Evolutionary conservation across 2,329 filamentous ascomycete species (phyloP).

Genomic region (Microsporum audouinii): DNA sequence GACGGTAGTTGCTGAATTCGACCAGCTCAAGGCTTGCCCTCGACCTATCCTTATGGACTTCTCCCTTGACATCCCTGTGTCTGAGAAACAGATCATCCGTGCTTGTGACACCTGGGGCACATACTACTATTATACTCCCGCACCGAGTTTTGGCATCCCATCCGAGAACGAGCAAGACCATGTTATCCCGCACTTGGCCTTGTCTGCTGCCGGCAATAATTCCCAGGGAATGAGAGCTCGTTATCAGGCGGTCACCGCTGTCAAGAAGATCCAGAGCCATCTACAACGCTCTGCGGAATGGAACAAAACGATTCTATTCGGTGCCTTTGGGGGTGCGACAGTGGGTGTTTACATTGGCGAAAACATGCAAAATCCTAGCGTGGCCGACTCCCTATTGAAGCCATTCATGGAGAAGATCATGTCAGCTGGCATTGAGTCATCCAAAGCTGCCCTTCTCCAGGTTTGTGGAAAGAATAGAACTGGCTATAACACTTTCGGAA

Average conservation of each 20-base stretch:
- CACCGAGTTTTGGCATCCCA: not conserved
- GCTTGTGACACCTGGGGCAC: not conserved
- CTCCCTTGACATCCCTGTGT: not conserved
- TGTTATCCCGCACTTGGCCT: not conserved
- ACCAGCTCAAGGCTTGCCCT: not conserved
- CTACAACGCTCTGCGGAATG: not conserved
- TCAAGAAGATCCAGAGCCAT: not conserved
- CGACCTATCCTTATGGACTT: not conserved
- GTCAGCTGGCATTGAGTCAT: not conserved
- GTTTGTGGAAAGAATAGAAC: not conserved
- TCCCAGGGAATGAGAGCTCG: not conserved
- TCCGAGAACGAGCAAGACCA: not conserved
- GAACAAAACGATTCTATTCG: not conserved
- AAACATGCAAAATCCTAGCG: not conserved
- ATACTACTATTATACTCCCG: not conserved
- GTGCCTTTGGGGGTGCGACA: not conserved
- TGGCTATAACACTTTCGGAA: not conserved
- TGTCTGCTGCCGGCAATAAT: not conserved
- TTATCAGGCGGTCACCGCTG: not conserved
- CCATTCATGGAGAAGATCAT: not conserved
- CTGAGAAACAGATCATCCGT: not conserved
- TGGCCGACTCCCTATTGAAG: not conserved
- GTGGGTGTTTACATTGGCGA: not conserved
- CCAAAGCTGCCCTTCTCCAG: not conserved
- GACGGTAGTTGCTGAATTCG: not conserved